Evolutionary conservation across 495 filamentous ascomycete species (phyloP), one percentile per base, ranked within the genome.

Genomic region (Penicillium lividum): DNA sequence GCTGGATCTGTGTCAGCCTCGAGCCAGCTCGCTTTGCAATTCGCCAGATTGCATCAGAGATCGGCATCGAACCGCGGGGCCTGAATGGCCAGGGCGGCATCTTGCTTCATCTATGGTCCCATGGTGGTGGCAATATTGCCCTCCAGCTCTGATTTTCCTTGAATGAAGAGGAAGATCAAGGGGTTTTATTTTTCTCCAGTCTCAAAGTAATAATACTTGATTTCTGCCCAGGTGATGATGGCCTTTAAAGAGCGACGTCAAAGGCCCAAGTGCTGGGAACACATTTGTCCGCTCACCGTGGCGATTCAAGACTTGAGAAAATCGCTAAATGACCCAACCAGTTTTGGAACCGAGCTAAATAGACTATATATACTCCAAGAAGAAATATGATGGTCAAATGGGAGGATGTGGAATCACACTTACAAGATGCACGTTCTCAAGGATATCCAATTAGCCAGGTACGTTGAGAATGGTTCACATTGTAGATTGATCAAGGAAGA

Each of bases 291-390:
- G 67, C 38, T 68, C 1, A 31, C 66, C 0, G 34, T 68, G 5
- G 58, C 63, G 9, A 62, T 74, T 0, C 58, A 57, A 50, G 59
- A 64, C 28, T 63, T 74, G 7, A 68, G 61, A 5, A 53, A 57
- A 16, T 58, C 68, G 5, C 18, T 71, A 15, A 68, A 72, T 61
- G 66, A 70, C 28, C 43, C 55, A 7, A 36, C 53, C 30, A 52
- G 64, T 13, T 56, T 75, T 59, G 59, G 65, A n/a, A 16, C 38
- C 2, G 43, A 50, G 7, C 57, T 61, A 5, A 62, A 58, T 31
- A 60, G 68, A 45, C 59, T 68, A 73, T 61, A 57, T 77, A 0
- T 77, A 74, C 59, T 75, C 71, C 4, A 70, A 68, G 46, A 67
- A 67, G 27, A 75, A 22, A 79, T 58, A 22, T 42, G 11, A 70